phyloP scores from a whole-genome alignment of 306 rosid species.

The Medicago arabica region DNA sequence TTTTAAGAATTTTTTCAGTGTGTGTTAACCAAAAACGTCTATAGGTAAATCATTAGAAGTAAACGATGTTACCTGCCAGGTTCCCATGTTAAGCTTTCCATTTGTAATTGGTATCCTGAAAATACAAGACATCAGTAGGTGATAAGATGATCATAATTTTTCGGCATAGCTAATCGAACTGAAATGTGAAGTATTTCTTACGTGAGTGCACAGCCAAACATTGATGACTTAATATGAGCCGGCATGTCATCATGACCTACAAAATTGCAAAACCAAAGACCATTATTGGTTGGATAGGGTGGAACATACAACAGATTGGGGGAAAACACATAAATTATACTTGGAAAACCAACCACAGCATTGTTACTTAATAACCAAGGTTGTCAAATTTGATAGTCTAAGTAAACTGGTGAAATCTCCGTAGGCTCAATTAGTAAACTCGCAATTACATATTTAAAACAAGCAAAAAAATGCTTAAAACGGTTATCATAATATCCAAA shows the following conservation, averaged over 20 bases:
- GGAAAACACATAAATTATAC: neutral
- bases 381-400: neutral
- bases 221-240: conserved; percentile 94
- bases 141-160: conserved; percentile 8
- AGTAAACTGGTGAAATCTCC: neutral
- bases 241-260: conserved; percentile 99
- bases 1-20: neutral
- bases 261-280: conserved; percentile 41
- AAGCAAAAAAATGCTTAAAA: neutral
- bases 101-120: conserved; percentile 85
- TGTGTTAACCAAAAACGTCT: neutral
- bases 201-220: conserved; percentile 90
- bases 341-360: conserved; percentile 13
- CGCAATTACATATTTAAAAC: neutral
- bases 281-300: neutral
- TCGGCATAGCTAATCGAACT: conserved; percentile 36
- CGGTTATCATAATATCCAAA: neutral
- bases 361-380: neutral
- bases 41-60: conserved; percentile 15
- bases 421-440: neutral
- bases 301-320: conserved; percentile 10
- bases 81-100: conserved; percentile 96
- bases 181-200: conserved; percentile 43
- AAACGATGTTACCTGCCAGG: conserved; percentile 79
- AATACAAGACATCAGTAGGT: conserved; percentile 37